Percentiles rank a stretch among this genome's conserved stretches.
These are phyloP conservation scores for Elsinoe batatas DNA, from an alignment of 2,329 filamentous ascomycete species.

Conservation along the genomic window DNA sequence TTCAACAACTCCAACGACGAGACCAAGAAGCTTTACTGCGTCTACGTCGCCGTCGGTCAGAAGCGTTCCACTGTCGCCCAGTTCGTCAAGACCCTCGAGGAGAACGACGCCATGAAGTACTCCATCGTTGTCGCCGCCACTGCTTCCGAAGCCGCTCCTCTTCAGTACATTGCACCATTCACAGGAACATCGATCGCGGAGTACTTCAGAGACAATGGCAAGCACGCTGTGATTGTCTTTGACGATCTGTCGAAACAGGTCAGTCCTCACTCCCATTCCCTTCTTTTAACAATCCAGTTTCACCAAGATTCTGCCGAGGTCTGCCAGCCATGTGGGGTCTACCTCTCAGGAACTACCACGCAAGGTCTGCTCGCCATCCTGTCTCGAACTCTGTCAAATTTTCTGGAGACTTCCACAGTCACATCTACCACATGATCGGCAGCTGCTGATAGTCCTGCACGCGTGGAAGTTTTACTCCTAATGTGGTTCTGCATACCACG, in stretches of 20 bases:
- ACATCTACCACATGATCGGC: too few species aligned
- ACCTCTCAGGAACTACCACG: too few species aligned
- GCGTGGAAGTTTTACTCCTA: too few species aligned
- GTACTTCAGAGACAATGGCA: conserved; percentile 72
- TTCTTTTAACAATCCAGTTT: too few species aligned
- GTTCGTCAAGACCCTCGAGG: conserved; percentile 98
- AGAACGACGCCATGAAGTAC: conserved; percentile 99
- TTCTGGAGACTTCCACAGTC: too few species aligned
- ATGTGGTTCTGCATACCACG: too few species aligned
- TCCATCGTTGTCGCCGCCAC: conserved; percentile 87
- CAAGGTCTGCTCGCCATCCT: too few species aligned
- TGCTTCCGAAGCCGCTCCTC: conserved; percentile 88
- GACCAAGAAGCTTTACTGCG: conserved; percentile 97
- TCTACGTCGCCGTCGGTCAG: conserved; percentile 98
- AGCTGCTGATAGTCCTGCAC: too few species aligned
- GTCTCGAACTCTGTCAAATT: too few species aligned
- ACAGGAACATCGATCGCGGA: conserved; percentile 62
- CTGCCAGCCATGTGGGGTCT: background rate
- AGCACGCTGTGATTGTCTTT: conserved; percentile 81
- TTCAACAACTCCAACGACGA: conserved; percentile 87
- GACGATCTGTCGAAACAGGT: conserved; percentile 86
- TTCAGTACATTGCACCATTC: conserved; percentile 92
- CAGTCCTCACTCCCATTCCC: conserved; percentile 15
- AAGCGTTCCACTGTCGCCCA: conserved; percentile 99
- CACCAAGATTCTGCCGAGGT: background rate